These are phyloP conservation scores for Aspergillus chevalieri DNA, from an alignment of 2,329 filamentous ascomycete genomes.

Conservation along the genomic window DNA sequence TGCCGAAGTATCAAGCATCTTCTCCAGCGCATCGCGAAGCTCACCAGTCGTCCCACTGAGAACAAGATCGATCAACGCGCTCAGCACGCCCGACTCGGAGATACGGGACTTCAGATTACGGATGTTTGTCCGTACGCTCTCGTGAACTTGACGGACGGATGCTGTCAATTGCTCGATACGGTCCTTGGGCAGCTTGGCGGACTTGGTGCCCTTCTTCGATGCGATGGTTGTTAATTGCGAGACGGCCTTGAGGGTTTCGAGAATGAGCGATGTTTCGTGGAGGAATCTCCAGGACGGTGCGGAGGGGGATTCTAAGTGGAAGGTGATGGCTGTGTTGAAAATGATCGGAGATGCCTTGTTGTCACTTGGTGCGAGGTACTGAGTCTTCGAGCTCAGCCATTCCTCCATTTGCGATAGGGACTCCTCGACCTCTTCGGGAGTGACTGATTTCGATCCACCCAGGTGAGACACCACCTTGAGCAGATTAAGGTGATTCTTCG, in stretches of 20 bases:
- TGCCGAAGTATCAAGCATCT: slow-evolving; percentile 30
- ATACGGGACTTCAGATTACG: slow-evolving; percentile 33
- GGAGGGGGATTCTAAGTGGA: slow-evolving; percentile 18
- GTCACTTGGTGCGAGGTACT: slow-evolving; percentile 16
- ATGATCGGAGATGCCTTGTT: slow-evolving; percentile 16
- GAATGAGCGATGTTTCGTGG: slow-evolving; percentile 31
- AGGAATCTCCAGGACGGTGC: slow-evolving; percentile 39
- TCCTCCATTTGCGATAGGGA: slow-evolving; percentile 24
- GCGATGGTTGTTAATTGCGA: slow-evolving; percentile 27
- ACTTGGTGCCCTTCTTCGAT: slow-evolving; percentile 27
- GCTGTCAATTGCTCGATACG: slow-evolving; percentile 24
- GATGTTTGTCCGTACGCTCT: slow-evolving; percentile 30
- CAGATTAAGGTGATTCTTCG: slow-evolving; percentile 28
- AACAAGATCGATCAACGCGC: slow-evolving; percentile 35
- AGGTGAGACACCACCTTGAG: slow-evolving; percentile 29
- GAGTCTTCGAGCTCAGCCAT: slow-evolving; percentile 24
- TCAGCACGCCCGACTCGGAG: slow-evolving; percentile 36
- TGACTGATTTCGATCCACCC: slow-evolving; percentile 27
- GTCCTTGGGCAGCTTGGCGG: slow-evolving; percentile 28
- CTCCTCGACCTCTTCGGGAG: slow-evolving; percentile 22
- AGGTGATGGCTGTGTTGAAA: slow-evolving; percentile 18
- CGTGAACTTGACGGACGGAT: slow-evolving; percentile 22
- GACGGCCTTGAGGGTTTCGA: slow-evolving; percentile 38
- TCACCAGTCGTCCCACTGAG: slow-evolving; percentile 21
- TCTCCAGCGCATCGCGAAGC: slow-evolving; percentile 27